Conservation (phyloP, 495 filamentous ascomycete species). For the Aspergillus kassunensis region DNA sequence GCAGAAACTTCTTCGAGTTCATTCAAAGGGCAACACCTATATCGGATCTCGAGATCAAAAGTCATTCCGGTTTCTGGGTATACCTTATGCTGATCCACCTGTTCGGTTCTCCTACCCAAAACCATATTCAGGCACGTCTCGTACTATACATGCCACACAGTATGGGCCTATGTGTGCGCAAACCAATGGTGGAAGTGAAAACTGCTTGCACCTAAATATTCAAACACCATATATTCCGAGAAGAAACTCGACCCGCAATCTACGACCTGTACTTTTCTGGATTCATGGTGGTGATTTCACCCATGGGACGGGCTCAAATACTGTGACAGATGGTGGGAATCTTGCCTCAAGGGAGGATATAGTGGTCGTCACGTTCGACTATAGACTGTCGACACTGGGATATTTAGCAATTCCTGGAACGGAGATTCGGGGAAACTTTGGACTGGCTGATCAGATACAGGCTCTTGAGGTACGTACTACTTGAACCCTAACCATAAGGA, state of each 20-base stretch:
- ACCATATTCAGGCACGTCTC: conserved; percentile 30
- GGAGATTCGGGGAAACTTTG: conserved; percentile 29
- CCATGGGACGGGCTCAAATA: conserved; percentile 30
- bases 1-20: conserved; percentile 23
- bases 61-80: conserved; percentile 47
- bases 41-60: conserved; percentile 42
- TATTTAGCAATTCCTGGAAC: conserved; percentile 29
- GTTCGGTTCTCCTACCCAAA: conserved; percentile 39
- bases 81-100: conserved; percentile 42
- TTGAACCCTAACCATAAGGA: not conserved
- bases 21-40: conserved; percentile 36
- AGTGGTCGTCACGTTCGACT: conserved; percentile 40
- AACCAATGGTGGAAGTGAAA: conserved; percentile 29
- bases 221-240: conserved; percentile 42
- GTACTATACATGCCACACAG: conserved; percentile 35
- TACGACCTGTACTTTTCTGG: conserved; percentile 39
- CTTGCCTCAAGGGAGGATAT: conserved; percentile 38
- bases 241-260: conserved; percentile 22
- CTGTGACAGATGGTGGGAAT: conserved; percentile 32
- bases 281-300: conserved; percentile 42
- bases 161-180: conserved; percentile 42
- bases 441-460: conserved; percentile 30
- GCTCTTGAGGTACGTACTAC: conserved; percentile 31
- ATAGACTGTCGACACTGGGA: conserved; percentile 35
- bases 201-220: conserved; percentile 42